Evolutionary conservation across 73 alveolate species (phyloP).

Genomic region (Breviolum minutum): DNA sequence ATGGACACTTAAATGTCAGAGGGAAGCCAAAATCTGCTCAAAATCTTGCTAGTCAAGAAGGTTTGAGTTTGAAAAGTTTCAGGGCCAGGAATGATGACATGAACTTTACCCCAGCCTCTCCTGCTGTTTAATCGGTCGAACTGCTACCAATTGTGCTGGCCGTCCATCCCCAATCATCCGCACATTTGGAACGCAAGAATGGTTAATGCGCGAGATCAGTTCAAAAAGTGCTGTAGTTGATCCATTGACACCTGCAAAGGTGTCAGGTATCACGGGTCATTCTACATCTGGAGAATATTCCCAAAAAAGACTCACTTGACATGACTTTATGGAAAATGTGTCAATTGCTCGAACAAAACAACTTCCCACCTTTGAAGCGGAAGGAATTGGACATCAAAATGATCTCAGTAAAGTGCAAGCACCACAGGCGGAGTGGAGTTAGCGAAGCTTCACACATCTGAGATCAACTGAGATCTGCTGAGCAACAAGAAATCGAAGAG

Average conservation of each 20-base stretch:
- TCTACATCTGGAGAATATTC: not conserved
- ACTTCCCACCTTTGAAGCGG: slow-evolving; percentile 40
- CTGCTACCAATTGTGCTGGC: slow-evolving; percentile 29
- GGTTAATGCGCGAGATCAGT: slow-evolving; percentile 68
- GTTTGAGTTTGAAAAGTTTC: not conserved
- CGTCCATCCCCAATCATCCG: slow-evolving; percentile 69
- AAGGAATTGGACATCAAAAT: slow-evolving; percentile 80
- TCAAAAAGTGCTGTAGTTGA: slow-evolving; percentile 52
- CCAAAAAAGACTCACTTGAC: not conserved
- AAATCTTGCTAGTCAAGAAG: not conserved
- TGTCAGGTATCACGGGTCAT: not conserved
- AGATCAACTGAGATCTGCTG: not conserved
- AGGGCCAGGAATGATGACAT: not conserved
- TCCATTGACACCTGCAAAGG: slow-evolving; percentile 25
- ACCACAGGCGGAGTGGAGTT: too few species aligned
- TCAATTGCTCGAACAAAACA: too few species aligned
- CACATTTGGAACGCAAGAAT: slow-evolving; percentile 67
- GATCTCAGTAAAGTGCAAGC: not conserved
- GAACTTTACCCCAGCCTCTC: not conserved
- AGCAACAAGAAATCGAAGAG: slow-evolving; percentile 70
- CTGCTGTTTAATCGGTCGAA: slow-evolving; percentile 3
- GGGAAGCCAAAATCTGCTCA: not conserved
- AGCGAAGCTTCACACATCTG: not conserved
- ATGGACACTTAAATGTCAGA: not conserved
- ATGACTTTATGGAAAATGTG: not conserved